Percentiles rank a stretch among this genome's conserved stretches.
phyloP scores from a whole-genome alignment of 1,284 basidiomycete genomes.

The Austroboletus novae-zelandiae region DNA sequence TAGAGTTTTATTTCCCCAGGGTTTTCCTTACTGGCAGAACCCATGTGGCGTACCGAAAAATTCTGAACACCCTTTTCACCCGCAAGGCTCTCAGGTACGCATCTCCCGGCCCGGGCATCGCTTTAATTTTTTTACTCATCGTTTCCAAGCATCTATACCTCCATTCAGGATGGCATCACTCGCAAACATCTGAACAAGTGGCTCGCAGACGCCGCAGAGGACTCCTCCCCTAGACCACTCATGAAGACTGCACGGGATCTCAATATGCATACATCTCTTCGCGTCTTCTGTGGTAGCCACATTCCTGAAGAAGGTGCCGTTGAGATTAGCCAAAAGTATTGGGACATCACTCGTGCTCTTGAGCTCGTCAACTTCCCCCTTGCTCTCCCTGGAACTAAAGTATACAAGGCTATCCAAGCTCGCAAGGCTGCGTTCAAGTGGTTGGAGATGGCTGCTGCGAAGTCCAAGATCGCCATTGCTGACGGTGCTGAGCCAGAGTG shows the following conservation, averaged over 20 bases:
- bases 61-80: constrained; percentile 91
- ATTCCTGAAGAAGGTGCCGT: constrained; percentile 76
- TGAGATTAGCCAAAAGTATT: constrained; percentile 93
- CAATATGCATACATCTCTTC: constrained; percentile 97
- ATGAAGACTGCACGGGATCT: constrained; percentile 92
- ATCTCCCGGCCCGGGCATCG: constrained; percentile 4
- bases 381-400: constrained; percentile 93
- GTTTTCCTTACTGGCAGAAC: constrained; percentile 95
- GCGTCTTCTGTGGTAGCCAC: constrained; percentile 92
- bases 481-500: constrained; percentile 82
- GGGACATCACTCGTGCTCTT: constrained; percentile 92
- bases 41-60: constrained; percentile 93
- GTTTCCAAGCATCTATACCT: constrained; percentile 73
- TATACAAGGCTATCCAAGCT: constrained; percentile 92
- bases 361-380: constrained; percentile 99
- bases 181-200: constrained; percentile 75
- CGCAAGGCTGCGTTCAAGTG: constrained; percentile 87
- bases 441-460: constrained; percentile 77
- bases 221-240: constrained; percentile 60
- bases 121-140: constrained; percentile 6
- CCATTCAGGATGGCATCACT: constrained; percentile 85
- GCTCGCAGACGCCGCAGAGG: constrained; percentile 56
- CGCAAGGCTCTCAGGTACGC: constrained; percentile 84
- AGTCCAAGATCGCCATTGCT: constrained; percentile 84
- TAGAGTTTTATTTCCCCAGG: constrained; percentile 44